Percentiles rank a stretch among this genome's conserved stretches.
Evolutionary conservation across 352 stramenopile genomes (phyloP).

Genomic region (Plasmopara viticola): DNA sequence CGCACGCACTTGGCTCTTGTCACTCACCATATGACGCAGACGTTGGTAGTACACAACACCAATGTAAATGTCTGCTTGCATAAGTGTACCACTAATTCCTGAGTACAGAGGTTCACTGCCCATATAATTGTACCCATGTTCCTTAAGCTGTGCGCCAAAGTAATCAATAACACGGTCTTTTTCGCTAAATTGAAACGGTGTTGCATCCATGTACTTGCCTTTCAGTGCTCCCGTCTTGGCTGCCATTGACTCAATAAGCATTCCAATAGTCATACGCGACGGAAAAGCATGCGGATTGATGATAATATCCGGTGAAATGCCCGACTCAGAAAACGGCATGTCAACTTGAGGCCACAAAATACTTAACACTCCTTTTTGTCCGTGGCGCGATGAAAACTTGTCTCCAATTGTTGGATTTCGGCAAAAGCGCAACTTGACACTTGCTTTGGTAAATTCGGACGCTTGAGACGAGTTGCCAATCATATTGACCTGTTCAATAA

Average conservation of each 20-base stretch:
- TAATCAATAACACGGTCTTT: conserved; percentile 98
- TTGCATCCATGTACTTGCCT: conserved; percentile 96
- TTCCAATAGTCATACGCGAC: conserved; percentile 97
- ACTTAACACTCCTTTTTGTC: conserved; percentile 99
- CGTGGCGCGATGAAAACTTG: conserved; percentile 99
- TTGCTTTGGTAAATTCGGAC: conserved; percentile 82
- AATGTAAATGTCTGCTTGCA: conserved; percentile 99
- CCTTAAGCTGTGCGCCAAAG: conserved; percentile 97
- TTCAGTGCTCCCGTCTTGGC: conserved; percentile 98
- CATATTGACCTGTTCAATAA: conserved; percentile 94
- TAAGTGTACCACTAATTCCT: conserved; percentile 96
- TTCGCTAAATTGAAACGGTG: conserved; percentile 99
- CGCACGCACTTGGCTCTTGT: conserved; percentile 99
- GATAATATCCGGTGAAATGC: conserved; percentile 98
- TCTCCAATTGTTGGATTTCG: conserved; percentile 99
- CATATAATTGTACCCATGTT: conserved; percentile 98
- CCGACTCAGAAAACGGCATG: conserved; percentile 99
- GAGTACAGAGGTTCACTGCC: conserved; percentile 99
- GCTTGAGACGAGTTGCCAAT: conserved; percentile 61
- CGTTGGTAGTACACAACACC: conserved; percentile 99
- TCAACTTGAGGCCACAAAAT: conserved; percentile 98
- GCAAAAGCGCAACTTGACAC: conserved; percentile 97
- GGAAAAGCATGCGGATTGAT: conserved; percentile 99
- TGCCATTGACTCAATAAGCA: conserved; percentile 98
- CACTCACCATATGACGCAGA: conserved; percentile 99